Conservation (phyloP, 140 eudicot species). For the Erigeron philadelphicus region DNA sequence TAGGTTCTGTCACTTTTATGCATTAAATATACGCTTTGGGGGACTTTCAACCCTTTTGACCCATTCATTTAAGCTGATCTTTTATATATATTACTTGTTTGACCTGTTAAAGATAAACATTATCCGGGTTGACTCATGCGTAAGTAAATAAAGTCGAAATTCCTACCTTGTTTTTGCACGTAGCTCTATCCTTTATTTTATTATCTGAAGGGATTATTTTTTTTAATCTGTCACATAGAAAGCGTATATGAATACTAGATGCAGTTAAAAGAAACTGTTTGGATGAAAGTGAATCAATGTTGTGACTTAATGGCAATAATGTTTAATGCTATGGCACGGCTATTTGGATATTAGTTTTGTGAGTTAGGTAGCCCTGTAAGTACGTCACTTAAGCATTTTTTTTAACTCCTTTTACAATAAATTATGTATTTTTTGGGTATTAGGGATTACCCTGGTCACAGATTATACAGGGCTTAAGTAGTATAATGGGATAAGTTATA, state of each 20-base stretch:
- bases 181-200: not conserved
- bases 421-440: not conserved
- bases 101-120: not conserved
- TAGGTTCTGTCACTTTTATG: not conserved
- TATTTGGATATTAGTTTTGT: too few species aligned
- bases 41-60: not conserved
- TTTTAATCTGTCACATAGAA: not conserved
- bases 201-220: conserved; percentile 7
- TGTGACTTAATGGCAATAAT: too few species aligned
- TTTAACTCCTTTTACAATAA: not conserved
- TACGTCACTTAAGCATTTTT: not conserved
- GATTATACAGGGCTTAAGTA: not conserved
- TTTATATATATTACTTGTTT: not conserved
- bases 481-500: conserved; percentile 3
- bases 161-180: not conserved
- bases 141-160: too few species aligned
- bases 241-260: too few species aligned
- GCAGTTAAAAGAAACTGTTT: not conserved
- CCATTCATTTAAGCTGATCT: not conserved
- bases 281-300: too few species aligned
- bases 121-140: not conserved
- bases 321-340: too few species aligned
- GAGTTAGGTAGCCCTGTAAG: too few species aligned
- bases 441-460: too few species aligned
- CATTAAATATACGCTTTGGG: not conserved